Percentiles rank a stretch among this genome's conserved stretches.
Conservation (phyloP, 1,139 yeast genomes). For the Geotrichum citri-aurantii region DNA sequence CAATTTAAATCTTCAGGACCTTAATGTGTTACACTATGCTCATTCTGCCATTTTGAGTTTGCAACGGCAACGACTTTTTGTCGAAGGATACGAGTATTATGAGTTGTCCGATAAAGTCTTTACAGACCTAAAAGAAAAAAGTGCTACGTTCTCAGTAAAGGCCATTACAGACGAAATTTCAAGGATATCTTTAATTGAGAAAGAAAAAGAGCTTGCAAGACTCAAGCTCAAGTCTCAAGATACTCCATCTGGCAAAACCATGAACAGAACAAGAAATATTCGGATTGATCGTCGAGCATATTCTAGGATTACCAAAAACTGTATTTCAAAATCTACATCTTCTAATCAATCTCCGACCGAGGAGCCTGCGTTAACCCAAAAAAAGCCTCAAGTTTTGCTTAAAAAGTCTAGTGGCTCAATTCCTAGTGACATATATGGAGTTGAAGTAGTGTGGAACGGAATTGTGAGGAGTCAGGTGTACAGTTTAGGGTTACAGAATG, state of each 20-base stretch:
- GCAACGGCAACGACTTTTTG: slow-evolving; percentile 24
- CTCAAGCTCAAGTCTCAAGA: not conserved
- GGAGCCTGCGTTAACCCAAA: not conserved
- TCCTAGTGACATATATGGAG: slow-evolving; percentile 18
- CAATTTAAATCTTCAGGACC: slow-evolving; percentile 22
- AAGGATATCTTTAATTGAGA: slow-evolving; percentile 13
- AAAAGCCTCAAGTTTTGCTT: not conserved
- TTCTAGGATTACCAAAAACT: not conserved
- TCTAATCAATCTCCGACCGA: not conserved
- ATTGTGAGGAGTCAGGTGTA: slow-evolving; percentile 24
- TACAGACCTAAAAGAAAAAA: slow-evolving; percentile 18
- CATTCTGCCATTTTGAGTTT: slow-evolving; percentile 27
- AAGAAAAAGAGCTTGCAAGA: not conserved
- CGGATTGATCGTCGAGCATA: not conserved
- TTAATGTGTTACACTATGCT: slow-evolving; percentile 23
- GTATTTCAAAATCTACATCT: not conserved
- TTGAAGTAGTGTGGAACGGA: slow-evolving; percentile 24
- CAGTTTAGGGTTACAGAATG: slow-evolving; percentile 26
- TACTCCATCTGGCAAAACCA: not conserved
- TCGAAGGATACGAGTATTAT: slow-evolving; percentile 26
- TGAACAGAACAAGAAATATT: not conserved
- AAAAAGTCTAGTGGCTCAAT: not conserved
- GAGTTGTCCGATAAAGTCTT: slow-evolving; percentile 25
- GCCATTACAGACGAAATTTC: slow-evolving; percentile 20
- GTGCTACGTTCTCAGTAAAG: slow-evolving; percentile 18